Evolutionary conservation across 2,329 filamentous ascomycete genomes (phyloP).

Genomic region (Neonectria punicea): DNA sequence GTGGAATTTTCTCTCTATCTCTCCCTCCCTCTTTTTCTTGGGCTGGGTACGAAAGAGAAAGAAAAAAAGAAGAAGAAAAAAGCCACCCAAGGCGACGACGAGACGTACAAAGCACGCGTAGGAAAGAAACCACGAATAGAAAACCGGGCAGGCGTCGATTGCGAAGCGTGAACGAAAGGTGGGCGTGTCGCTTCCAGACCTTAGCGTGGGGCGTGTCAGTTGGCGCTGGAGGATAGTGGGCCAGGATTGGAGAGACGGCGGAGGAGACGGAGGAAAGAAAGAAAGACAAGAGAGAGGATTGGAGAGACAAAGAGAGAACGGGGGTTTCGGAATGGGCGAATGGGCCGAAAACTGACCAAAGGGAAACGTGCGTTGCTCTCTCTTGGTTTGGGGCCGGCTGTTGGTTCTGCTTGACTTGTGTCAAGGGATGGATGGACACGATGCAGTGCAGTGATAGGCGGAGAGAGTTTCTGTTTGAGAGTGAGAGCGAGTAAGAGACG

Average conservation of each 20-base stretch:
- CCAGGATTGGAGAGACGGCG: neutral
- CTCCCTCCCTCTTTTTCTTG: neutral
- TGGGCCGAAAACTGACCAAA: constrained; percentile 1
- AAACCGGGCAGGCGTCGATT: neutral
- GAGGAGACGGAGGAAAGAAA: neutral
- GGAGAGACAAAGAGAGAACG: neutral
- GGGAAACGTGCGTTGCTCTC: constrained; percentile 3
- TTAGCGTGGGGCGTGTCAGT: neutral
- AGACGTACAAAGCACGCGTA: too few relatives aligned
- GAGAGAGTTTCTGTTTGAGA: neutral
- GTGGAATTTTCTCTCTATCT: neutral
- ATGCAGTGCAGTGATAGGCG: neutral
- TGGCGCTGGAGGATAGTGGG: neutral
- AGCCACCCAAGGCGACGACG: too few relatives aligned
- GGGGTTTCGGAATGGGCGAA: constrained; percentile 17
- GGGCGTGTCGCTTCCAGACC: neutral
- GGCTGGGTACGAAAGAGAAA: neutral
- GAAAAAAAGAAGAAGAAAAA: too few relatives aligned
- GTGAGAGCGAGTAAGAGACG: too few relatives aligned
- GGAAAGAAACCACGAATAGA: neutral
- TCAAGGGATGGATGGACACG: constrained; percentile 17
- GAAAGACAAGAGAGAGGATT: neutral
- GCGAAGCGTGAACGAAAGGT: constrained; percentile 1
- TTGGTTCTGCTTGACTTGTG: constrained; percentile 9
- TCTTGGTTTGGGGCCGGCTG: neutral